Evolutionary conservation across 169 alveolate genomes (phyloP).

Genomic region (Cryptosporidium ryanae): DNA sequence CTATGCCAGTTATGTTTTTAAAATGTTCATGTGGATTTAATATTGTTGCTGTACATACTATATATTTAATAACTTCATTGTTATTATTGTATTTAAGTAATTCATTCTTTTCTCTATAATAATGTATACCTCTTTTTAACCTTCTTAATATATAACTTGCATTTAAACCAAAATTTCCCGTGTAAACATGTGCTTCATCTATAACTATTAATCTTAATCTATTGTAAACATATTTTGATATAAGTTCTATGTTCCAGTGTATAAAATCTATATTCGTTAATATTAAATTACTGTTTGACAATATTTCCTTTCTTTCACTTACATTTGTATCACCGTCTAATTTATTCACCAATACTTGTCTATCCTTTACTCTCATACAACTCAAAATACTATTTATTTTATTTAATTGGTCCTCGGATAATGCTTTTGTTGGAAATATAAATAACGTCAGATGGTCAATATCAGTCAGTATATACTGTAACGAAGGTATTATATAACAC

Average conservation of each 20-base stretch:
- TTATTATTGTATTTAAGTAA: background rate
- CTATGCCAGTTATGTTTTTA: conserved; percentile 33
- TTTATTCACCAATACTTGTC: background rate
- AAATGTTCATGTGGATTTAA: conserved; percentile 66
- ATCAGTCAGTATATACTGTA: conserved; percentile 22
- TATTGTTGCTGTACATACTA: conserved; percentile 75
- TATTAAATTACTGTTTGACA: conserved; percentile 60
- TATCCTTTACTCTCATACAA: background rate
- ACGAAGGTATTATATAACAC: conserved; percentile 71
- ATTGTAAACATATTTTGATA: conserved; percentile 17
- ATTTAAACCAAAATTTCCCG: conserved; percentile 76
- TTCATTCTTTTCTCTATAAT: conserved; percentile 12
- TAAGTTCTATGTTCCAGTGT: conserved; percentile 72
- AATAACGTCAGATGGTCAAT: conserved; percentile 47
- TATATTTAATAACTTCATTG: conserved; percentile 14
- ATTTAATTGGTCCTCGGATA: conserved; percentile 74
- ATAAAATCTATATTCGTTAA: conserved; percentile 75
- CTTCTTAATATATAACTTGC: conserved; percentile 65
- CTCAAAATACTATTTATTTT: conserved; percentile 34
- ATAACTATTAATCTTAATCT: conserved; percentile 59
- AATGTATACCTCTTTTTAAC: conserved; percentile 26
- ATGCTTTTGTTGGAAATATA: conserved; percentile 77
- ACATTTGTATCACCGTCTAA: conserved; percentile 73
- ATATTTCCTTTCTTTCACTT: conserved; percentile 37
- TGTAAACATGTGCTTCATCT: conserved; percentile 77